Evolutionary conservation across 306 rosid genomes (phyloP), one percentile per base, ranked within the genome.

Genomic region (Styphnolobium japonicum): DNA sequence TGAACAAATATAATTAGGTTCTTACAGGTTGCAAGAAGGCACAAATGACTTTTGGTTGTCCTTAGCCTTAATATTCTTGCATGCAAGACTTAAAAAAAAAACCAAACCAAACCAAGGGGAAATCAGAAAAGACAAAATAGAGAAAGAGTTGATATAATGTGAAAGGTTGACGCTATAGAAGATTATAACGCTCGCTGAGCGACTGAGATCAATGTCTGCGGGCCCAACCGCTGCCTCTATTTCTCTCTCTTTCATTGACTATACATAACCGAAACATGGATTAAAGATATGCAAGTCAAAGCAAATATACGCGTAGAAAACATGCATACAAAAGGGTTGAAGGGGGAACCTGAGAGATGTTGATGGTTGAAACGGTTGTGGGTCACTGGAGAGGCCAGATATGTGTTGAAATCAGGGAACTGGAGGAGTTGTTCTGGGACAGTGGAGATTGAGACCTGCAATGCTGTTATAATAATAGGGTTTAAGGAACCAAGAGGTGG

Each of bases 181-280:
- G 68, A 75, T 65, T 77, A 33, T 79, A 82, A 84, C 82, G 77
- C 82, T 42, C 49, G 67, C 57, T 6, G 25, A 42, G 39, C 3
- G 21, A 7, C 10, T 2, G 16, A 23, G 51, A 39, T 37, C 8
- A 43, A 43, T 6, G 42, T 4, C 2, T n/a, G 36, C 15, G 37
- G 25, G 25, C 27, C 7, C 14, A 61, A 6, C 34, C 23, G 39
- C 33, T 31, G 6, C 15, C 18, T 29, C 67, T 42, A 5, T 43
- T 2, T 23, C 25, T 65, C 19, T 36, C 37, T n/a, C 19, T 55
- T 8, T 46, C 40, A 5, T 4, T 65, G 14, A 27, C 33, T 43
- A 23, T 12, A n/a, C 45, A 55, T 57, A 74, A 74, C 58, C 57
- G 57, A 58, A 7, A 15, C 31, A 45, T 3, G 68, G 70, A 61